Percentiles rank a stretch among this genome's conserved stretches.
Evolutionary conservation across 192 early-diverging fungal genomes (phyloP).

Genomic region (Diversispora eburnea): DNA sequence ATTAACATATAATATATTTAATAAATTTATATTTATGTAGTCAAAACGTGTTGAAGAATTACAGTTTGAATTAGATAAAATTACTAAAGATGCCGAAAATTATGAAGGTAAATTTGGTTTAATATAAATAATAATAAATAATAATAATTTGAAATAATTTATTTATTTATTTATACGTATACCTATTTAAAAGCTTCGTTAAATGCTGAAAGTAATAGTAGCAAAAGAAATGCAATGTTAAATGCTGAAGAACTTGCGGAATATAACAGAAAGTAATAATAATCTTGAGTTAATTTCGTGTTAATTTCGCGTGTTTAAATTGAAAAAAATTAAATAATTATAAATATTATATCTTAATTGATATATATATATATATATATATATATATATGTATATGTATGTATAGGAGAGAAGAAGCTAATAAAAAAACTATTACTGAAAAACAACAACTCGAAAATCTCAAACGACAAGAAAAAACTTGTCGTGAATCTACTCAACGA

Average conservation of each 20-base stretch:
- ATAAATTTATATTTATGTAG: slow-evolving; percentile 29
- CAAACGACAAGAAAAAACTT: slow-evolving; percentile 60
- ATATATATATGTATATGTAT: no score
- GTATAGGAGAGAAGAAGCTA: slow-evolving; percentile 69
- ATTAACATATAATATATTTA: background rate
- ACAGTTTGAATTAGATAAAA: slow-evolving; percentile 49
- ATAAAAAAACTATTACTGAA: slow-evolving; percentile 60
- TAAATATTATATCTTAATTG: no score
- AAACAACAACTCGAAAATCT: slow-evolving; percentile 66
- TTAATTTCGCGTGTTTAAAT: no score
- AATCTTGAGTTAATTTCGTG: background rate
- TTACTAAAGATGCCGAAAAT: slow-evolving; percentile 48
- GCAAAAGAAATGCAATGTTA: slow-evolving; percentile 26
- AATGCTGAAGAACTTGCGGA: slow-evolving; percentile 31
- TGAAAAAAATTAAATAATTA: no score
- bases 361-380: slow-evolving; percentile 28
- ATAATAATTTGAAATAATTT: background rate
- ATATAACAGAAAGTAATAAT: slow-evolving; percentile 35
- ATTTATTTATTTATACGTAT: background rate
- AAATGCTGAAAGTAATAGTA: slow-evolving; percentile 13
- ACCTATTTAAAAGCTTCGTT: slow-evolving; percentile 8
- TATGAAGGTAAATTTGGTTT: slow-evolving; percentile 41
- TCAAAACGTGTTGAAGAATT: slow-evolving; percentile 44
- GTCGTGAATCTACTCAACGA: slow-evolving; percentile 59
- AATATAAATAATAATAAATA: background rate